Conservation (phyloP, 2,329 filamentous ascomycete genomes). For the Orbilia oligospora region DNA sequence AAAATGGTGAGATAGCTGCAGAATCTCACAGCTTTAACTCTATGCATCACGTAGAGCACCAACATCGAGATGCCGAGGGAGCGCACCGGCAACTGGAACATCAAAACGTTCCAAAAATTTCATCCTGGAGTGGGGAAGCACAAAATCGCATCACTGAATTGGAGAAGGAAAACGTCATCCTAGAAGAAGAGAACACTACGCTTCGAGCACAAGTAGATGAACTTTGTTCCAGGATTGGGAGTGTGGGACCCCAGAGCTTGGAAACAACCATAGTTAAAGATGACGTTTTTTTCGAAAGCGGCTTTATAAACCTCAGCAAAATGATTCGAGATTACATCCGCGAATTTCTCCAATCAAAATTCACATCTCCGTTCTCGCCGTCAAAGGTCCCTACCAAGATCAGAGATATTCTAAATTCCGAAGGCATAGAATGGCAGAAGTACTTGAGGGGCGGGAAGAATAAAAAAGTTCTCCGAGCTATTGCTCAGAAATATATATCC, state of each 20-base stretch:
- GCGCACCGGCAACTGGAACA: neutral
- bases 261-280: slow-evolving; percentile 5
- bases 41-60: neutral
- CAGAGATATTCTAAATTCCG: neutral
- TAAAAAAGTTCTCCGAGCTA: slow-evolving; percentile 19
- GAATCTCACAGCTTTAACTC: neutral
- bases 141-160: neutral
- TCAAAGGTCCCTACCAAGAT: slow-evolving; percentile 16
- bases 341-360: slow-evolving; percentile 17
- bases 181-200: slow-evolving; percentile 11
- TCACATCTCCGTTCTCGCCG: slow-evolving; percentile 15
- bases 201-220: slow-evolving; percentile 20
- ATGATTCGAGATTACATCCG: slow-evolving; percentile 7
- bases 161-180: slow-evolving; percentile 6
- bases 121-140: neutral
- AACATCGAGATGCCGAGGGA: too few species aligned
- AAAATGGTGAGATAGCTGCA: neutral
- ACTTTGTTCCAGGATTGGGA: slow-evolving; percentile 1
- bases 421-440: slow-evolving; percentile 12
- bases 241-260: neutral
- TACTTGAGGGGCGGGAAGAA: slow-evolving; percentile 6
- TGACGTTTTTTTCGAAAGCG: slow-evolving; percentile 21
- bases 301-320: neutral
- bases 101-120: neutral
- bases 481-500: slow-evolving; percentile 39